Base-by-base conservation (phyloP, 2,329 filamentous ascomycete species). In the Byssochlamys sp. region DNA sequence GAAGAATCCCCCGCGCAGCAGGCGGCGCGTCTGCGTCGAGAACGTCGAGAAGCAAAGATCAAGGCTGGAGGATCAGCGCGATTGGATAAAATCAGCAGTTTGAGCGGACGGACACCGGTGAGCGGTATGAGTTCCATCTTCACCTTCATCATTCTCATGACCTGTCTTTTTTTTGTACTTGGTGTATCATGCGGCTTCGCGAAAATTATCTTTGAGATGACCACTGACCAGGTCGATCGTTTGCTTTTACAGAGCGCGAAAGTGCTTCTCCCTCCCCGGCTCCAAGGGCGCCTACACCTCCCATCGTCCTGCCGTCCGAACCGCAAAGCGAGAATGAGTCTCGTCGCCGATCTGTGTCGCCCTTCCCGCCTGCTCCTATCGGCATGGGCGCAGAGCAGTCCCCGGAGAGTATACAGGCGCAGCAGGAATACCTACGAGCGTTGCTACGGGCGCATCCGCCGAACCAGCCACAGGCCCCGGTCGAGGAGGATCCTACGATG, bases 21-120 rank as follows among this genome's bases (percentile, higher is more conserved):
- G 61, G 78, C 82, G 63, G 83, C 84, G 54, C 81, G 84, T 52
- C 74, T 84, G 57, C 81, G 84, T 49, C 81, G 84, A 59, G 84
- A 87, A 68, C 82, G 83, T 60, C 79, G 83, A 19, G 80, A 84
- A 65, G 83, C 83, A 57, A 86, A 86, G 71, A 81, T 85, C 67
- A 78, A 76, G 61, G 78, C 79, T 52, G 78, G 79, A 60, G 84
- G 82, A 56, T 78, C 81, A 45, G 79, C 81, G 39, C 78, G 84
- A 60, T 73, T 87, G 50, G 81, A 84, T 57, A 81, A 82, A 63
- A 87, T 87, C 69, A 84, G 82, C 45, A 78, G 78, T 39, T 68
- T 85, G 56, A 84, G 82, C 58, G 84, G 82, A 61, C 72, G 77
- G 52, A 72, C 70, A 58, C 74, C 77, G 49, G 73, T 74, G 56